Conservation (phyloP, 1,139 yeast genomes). For the Zygosaccharomyces sapae region DNA sequence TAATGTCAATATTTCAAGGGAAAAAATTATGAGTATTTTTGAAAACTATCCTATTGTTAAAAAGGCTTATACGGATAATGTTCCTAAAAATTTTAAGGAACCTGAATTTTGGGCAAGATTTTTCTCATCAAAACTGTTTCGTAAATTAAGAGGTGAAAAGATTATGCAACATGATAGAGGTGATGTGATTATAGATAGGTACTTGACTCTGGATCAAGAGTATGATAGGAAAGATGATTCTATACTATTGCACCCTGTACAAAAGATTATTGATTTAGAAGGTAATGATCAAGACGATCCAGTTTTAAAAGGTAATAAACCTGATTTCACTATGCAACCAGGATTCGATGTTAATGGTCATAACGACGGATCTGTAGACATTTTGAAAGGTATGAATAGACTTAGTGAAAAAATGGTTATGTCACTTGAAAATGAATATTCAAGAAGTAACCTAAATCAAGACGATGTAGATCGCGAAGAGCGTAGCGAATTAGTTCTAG, state of each 20-base stretch:
- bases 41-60: slow-evolving; percentile 92
- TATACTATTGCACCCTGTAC: slow-evolving; percentile 43
- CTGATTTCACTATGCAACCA: slow-evolving; percentile 85
- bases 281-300: slow-evolving; percentile 84
- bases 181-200: slow-evolving; percentile 80
- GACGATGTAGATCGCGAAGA: slow-evolving; percentile 37
- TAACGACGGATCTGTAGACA: slow-evolving; percentile 47
- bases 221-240: slow-evolving; percentile 41
- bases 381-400: slow-evolving; percentile 83
- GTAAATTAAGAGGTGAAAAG: slow-evolving; percentile 85
- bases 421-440: slow-evolving; percentile 44
- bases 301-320: slow-evolving; percentile 69
- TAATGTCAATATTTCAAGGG: slow-evolving; percentile 86
- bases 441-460: slow-evolving; percentile 34
- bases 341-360: slow-evolving; percentile 49
- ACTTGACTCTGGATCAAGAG: slow-evolving; percentile 59
- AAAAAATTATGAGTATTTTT: slow-evolving; percentile 83
- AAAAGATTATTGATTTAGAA: slow-evolving; percentile 63
- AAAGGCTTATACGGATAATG: slow-evolving; percentile 83
- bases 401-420: slow-evolving; percentile 78
- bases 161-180: slow-evolving; percentile 72
- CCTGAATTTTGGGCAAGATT: slow-evolving; percentile 96
- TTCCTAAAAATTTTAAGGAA: slow-evolving; percentile 74
- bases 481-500: slow-evolving; percentile 51
- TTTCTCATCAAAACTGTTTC: slow-evolving; percentile 80